Conservation (phyloP, 2,329 filamentous ascomycete species). For the Nothophoma quercina region DNA sequence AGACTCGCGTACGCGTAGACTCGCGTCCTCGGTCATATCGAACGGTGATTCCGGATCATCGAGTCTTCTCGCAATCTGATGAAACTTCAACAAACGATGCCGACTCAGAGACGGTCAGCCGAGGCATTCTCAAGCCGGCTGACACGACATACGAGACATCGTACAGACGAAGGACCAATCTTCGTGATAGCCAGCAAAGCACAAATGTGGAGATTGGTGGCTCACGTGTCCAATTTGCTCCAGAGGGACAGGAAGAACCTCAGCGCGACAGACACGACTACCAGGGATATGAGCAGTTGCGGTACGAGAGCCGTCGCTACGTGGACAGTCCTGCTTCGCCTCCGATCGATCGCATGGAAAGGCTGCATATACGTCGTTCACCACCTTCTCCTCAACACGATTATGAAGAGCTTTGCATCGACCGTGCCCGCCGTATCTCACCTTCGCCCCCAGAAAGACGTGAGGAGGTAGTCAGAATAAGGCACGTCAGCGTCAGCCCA, state of each 20-base stretch:
- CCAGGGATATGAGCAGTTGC: slow-evolving; percentile 21
- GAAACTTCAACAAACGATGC: slow-evolving; percentile 25
- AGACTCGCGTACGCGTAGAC: slow-evolving; percentile 32
- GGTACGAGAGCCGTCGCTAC: slow-evolving; percentile 22
- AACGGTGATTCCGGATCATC: slow-evolving; percentile 30
- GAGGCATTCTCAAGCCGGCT: slow-evolving; percentile 36
- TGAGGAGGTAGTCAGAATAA: slow-evolving; percentile 23
- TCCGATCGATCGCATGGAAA: slow-evolving; percentile 26
- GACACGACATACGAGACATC: slow-evolving; percentile 28
- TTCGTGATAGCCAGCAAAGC: slow-evolving; percentile 37
- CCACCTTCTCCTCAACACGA: slow-evolving; percentile 18
- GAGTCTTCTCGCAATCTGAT: slow-evolving; percentile 24
- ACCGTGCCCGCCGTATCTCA: slow-evolving; percentile 26
- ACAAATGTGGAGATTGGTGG: slow-evolving; percentile 41
- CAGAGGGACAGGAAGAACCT: slow-evolving; percentile 18
- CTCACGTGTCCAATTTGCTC: slow-evolving; percentile 39
- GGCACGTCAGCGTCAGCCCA: slow-evolving; percentile 22
- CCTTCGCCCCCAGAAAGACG: slow-evolving; percentile 20
- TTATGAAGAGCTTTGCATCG: slow-evolving; percentile 28
- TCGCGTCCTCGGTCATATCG: slow-evolving; percentile 36
- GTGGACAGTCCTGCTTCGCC: slow-evolving; percentile 22
- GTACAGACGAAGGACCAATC: slow-evolving; percentile 20
- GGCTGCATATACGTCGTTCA: slow-evolving; percentile 25
- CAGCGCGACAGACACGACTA: slow-evolving; percentile 11
- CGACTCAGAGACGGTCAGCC: slow-evolving; percentile 23